A percentile compares a stretch with the other conserved stretches of the same genome.
Evolutionary conservation across 805 yeast species (phyloP).

Genomic region (Vanderwaltozyma yarrowii): DNA sequence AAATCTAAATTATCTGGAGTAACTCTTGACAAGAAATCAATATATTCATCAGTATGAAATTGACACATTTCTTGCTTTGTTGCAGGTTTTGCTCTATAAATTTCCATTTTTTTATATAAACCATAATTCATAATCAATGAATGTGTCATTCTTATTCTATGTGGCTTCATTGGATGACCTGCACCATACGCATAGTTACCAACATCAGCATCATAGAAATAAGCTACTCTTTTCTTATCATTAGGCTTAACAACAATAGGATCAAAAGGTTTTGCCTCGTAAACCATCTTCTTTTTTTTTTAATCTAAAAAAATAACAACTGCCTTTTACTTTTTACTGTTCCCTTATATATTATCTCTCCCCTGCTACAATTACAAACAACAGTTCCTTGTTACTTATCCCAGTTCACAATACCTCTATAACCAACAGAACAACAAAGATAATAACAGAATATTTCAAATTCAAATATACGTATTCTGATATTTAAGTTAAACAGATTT

Average conservation of each 20-base stretch:
- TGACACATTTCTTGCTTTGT: slow-evolving; percentile 97
- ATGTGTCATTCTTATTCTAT: slow-evolving; percentile 97
- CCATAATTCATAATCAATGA: slow-evolving; percentile 96
- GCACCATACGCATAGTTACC: slow-evolving; percentile 98
- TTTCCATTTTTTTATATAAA: slow-evolving; percentile 91
- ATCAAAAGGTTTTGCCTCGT: slow-evolving; percentile 51
- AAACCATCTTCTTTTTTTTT: slow-evolving; percentile 30
- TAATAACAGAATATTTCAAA: too few species aligned
- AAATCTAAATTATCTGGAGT: slow-evolving; percentile 85
- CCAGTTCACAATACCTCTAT: too few species aligned
- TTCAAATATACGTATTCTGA: too few species aligned
- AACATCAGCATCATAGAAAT: slow-evolving; percentile 82
- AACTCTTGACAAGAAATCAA: slow-evolving; percentile 82
- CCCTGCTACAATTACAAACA: too few species aligned
- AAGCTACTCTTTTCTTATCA: slow-evolving; percentile 52
- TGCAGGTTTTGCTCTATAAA: slow-evolving; percentile 94
- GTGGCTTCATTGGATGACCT: slow-evolving; percentile 99
- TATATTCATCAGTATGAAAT: slow-evolving; percentile 95
- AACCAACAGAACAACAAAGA: too few species aligned
- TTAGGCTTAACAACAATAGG: slow-evolving; percentile 46
- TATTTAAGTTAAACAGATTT: too few species aligned
- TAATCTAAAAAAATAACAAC: too few species aligned
- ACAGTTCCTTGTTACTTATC: too few species aligned
- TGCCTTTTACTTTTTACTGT: too few species aligned
- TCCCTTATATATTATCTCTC: too few species aligned